phyloP scores from a whole-genome alignment of 306 rosid species.

The Cucurbita maxima region DNA sequence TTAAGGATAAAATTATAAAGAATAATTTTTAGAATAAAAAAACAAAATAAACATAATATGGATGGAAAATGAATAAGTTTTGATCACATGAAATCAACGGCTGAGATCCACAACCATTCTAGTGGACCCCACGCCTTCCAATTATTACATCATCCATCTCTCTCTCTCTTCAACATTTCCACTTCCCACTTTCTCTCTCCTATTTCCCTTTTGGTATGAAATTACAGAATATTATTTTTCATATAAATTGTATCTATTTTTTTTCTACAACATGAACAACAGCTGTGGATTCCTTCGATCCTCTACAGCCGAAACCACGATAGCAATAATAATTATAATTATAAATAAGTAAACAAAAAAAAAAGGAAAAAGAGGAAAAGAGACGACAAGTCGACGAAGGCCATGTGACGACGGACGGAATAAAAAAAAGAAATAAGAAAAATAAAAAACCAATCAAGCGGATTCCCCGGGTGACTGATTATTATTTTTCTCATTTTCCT shows the following conservation, averaged over 20 bases:
- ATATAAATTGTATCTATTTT: conserved; percentile 16
- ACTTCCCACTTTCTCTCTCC: conserved; percentile 13
- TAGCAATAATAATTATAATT: not conserved
- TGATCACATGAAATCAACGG: conserved; percentile 17
- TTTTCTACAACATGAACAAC: conserved; percentile 25
- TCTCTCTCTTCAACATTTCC: conserved; percentile 21
- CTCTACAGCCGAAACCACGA: conserved; percentile 18
- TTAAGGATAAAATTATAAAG: too few species aligned
- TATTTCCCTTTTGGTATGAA: conserved; percentile 16
- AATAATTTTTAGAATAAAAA: too few species aligned
- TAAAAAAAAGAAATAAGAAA: too few species aligned
- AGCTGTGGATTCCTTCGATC: conserved; percentile 11
- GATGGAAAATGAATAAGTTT: not conserved
- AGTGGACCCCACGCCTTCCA: conserved; percentile 41
- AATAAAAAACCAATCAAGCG: conserved; percentile 23
- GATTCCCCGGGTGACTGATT: conserved; percentile 36
- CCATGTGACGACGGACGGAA: conserved; percentile 14
- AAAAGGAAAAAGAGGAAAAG: not conserved
- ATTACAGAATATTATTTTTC: not conserved
- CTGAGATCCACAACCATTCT: conserved; percentile 40
- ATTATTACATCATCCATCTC: conserved; percentile 45
- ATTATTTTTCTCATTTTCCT: conserved; percentile 15
- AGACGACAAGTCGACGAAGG: not conserved
- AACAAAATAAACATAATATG: not conserved
- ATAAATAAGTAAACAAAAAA: not conserved